Base-by-base conservation (phyloP, 2,329 filamentous ascomycete species). In the Neofusicoccum sp. region DNA sequence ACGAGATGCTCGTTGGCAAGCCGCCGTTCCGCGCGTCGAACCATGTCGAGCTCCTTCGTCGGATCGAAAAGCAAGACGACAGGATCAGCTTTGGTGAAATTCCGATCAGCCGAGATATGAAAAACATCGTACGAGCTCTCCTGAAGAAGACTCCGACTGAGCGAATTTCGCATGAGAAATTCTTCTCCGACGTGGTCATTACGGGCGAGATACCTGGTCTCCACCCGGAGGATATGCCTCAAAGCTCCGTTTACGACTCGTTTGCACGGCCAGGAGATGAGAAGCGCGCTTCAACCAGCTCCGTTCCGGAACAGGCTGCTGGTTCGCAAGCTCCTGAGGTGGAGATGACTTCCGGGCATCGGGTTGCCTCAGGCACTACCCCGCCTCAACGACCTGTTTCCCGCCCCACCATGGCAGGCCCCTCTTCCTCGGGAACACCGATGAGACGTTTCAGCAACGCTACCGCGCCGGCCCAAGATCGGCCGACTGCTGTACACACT, bases 21-120 rank as follows among this genome's bases (percentile, higher is more conserved):
- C 92, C 95, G 24, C 95, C 95, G 0, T 99, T 98, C 76, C 84
- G 91, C 65, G 95, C 95, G 33, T 86, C 86, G 60, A 98, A 99
- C 71, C 95, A 99, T 70, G 93, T 99, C 41, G 95, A 99, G 73
- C 80, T 99, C 36, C 82, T 98, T 44, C 86, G 91, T 63, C 95
- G 90, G 78, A 99, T 99, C 65, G 93, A 98, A 73, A 88, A 88
- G 63, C 87, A 89, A 16, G 89, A 96, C 64, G 93, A 98, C 71
- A 81, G 85, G 64, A 96, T 98, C 75, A 86, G 84, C 65, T 98
- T 98, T 67, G 86, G 89, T 0, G 85, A 86, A 67, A 84, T 86
- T 33, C 79, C 84, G 51, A 85, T 90, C 62, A 93, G 86, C 65
- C 77, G 87, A 49, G 88, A 89, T 8, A 86, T 97, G 77, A 96